Conservation (phyloP, 345 rosid genomes). For the Noccaea bulbosa region DNA sequence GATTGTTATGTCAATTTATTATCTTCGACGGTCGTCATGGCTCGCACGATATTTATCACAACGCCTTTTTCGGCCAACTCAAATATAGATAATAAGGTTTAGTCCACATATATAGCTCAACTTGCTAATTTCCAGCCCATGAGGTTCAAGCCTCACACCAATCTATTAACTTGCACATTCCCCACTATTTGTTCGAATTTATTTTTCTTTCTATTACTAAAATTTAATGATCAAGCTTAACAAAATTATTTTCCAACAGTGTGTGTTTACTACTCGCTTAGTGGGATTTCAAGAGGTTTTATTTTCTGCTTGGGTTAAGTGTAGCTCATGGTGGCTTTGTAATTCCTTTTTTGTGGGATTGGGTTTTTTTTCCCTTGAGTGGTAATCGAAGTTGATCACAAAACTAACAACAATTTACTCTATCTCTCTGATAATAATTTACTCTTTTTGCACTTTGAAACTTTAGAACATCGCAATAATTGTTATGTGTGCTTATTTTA, state of each 20-base stretch:
- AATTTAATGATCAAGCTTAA: neutral
- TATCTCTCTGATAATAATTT: too few species aligned
- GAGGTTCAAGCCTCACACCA: slow-evolving; percentile 20
- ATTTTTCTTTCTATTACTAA: neutral
- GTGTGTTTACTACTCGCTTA: too few species aligned
- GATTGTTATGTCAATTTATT: slow-evolving; percentile 34
- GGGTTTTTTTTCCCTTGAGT: too few species aligned
- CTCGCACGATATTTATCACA: slow-evolving; percentile 10
- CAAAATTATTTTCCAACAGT: neutral
- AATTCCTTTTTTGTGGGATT: too few species aligned
- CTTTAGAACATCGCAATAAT: too few species aligned
- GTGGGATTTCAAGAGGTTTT: too few species aligned
- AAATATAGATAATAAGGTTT: slow-evolving; percentile 7
- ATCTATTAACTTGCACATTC: slow-evolving; percentile 6
- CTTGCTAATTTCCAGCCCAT: slow-evolving; percentile 27
- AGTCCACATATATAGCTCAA: slow-evolving; percentile 10
- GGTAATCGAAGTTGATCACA: too few species aligned
- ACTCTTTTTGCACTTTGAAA: too few species aligned
- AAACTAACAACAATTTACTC: too few species aligned
- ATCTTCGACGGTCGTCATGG: slow-evolving; percentile 13
- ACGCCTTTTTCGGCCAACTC: slow-evolving; percentile 14
- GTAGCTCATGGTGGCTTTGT: too few species aligned
- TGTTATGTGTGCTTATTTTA: neutral
- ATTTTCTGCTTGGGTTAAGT: too few species aligned
- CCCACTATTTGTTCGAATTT: neutral